phyloP scores from a whole-genome alignment of 1,284 basidiomycete species.

The Ustilago cynodontis region DNA sequence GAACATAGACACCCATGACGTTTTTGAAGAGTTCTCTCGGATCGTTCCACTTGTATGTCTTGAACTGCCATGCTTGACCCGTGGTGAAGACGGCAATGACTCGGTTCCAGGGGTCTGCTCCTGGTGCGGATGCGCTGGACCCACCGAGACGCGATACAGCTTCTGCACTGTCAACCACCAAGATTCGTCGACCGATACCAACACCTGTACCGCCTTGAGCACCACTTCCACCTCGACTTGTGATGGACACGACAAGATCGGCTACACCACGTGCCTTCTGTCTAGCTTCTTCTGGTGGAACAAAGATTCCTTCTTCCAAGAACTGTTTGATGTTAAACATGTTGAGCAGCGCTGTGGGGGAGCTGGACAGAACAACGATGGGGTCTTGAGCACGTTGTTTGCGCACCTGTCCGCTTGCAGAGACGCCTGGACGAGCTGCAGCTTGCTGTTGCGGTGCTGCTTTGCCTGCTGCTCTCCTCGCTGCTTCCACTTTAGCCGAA shows the following conservation, averaged over 20 bases:
- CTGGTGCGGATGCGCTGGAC: constrained; percentile 34
- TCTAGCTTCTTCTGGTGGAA: constrained; percentile 63
- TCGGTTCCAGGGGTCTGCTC: constrained; percentile 75
- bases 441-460: constrained; percentile 25
- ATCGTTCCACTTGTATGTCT: constrained; percentile 94
- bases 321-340: constrained; percentile 98
- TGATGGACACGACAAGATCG: constrained; percentile 62
- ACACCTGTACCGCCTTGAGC: constrained; percentile 25
- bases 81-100: constrained; percentile 98
- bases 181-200: constrained; percentile 74
- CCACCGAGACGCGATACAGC: constrained; percentile 87
- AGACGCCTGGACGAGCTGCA: constrained; percentile 21
- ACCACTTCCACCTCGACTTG: constrained; percentile 41
- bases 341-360: constrained; percentile 91
- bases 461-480: constrained; percentile 51
- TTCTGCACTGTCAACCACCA: constrained; percentile 91
- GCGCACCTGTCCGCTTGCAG: constrained; percentile 38
- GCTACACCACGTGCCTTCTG: constrained; percentile 59
- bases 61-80: constrained; percentile 97
- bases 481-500: constrained; percentile 55
- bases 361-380: constrained; percentile 96
- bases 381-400: constrained; percentile 74
- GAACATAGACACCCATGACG: constrained; percentile 76
- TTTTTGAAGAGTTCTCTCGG: constrained; percentile 91
- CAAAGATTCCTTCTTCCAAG: constrained; percentile 86